Conservation (phyloP, 1,284 basidiomycete species). For the Phenoliferia sp. region DNA sequence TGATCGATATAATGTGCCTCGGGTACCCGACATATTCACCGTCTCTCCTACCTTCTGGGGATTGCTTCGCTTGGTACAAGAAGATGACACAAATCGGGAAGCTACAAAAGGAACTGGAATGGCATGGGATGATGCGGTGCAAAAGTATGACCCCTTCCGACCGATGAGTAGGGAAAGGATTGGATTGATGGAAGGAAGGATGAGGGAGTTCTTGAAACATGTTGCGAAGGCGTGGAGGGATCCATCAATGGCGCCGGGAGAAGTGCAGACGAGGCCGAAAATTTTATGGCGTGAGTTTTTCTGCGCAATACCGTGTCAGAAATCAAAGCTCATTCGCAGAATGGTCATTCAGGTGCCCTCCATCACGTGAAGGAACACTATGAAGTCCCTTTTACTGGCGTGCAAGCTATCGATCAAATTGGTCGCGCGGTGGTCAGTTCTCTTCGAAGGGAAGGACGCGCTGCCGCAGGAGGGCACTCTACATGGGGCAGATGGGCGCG, state of each 20-base stretch:
- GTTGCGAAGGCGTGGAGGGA: slow-evolving; percentile 15
- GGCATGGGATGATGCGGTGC: background rate
- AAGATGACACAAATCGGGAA: slow-evolving; percentile 3
- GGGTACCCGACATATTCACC: slow-evolving; percentile 18
- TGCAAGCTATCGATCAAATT: slow-evolving; percentile 22
- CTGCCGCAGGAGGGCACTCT: slow-evolving; percentile 3
- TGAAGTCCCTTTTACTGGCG: slow-evolving; percentile 11
- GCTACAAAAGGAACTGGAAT: background rate
- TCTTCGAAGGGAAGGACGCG: slow-evolving; percentile 12
- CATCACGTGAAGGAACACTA: slow-evolving; percentile 21
- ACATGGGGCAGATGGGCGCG: slow-evolving; percentile 13
- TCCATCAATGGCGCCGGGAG: background rate
- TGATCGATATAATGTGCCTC: background rate
- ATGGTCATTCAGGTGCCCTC: slow-evolving; percentile 9
- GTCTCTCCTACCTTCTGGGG: slow-evolving; percentile 25
- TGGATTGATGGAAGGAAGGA: slow-evolving; percentile 10
- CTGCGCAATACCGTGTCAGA: background rate
- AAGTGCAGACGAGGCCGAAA: slow-evolving; percentile 2
- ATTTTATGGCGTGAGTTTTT: slow-evolving; percentile 22
- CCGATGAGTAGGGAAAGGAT: background rate
- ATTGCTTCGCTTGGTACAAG: slow-evolving; percentile 11
- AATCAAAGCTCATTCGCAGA: background rate
- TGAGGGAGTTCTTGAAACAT: slow-evolving; percentile 10
- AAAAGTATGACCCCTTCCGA: slow-evolving; percentile 7
- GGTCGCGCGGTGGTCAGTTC: slow-evolving; percentile 16